Conservation (phyloP, 2,329 filamentous ascomycete species). For the Ceratocystis colombiana region DNA sequence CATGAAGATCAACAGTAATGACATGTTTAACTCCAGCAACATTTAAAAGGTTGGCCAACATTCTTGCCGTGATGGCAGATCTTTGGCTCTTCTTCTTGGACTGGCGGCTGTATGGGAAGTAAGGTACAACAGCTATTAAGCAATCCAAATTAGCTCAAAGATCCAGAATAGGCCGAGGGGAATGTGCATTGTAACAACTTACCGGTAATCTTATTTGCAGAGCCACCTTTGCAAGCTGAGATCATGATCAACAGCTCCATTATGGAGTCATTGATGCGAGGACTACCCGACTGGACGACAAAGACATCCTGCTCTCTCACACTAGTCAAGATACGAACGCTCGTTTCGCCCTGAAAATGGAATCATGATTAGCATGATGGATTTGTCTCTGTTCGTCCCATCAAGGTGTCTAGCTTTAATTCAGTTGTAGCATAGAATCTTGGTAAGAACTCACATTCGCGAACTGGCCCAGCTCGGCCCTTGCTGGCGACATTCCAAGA, state of each 20-base stretch:
- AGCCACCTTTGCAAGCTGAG: slow-evolving; percentile 94
- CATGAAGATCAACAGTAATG: slow-evolving; percentile 92
- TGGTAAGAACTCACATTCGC: slow-evolving; percentile 47
- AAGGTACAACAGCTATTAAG: slow-evolving; percentile 65
- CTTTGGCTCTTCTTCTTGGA: slow-evolving; percentile 98
- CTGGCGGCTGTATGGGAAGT: slow-evolving; percentile 98
- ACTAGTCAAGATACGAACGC: slow-evolving; percentile 57
- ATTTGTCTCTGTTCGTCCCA: slow-evolving; percentile 6
- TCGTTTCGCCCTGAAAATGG: slow-evolving; percentile 52
- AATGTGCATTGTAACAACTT: slow-evolving; percentile 32
- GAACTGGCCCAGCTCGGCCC: slow-evolving; percentile 58
- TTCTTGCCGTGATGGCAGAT: slow-evolving; percentile 89
- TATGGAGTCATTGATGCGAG: slow-evolving; percentile 94
- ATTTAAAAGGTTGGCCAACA: slow-evolving; percentile 89
- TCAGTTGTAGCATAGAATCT: slow-evolving; percentile 2
- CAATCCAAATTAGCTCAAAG: slow-evolving; percentile 21
- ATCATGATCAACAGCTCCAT: slow-evolving; percentile 99
- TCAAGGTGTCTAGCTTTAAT: slow-evolving; percentile 10
- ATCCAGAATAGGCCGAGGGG: not conserved
- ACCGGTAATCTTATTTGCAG: slow-evolving; percentile 94
- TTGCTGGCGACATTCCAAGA: slow-evolving; percentile 54
- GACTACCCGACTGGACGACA: slow-evolving; percentile 92
- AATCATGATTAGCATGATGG: slow-evolving; percentile 28
- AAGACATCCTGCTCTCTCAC: slow-evolving; percentile 98
- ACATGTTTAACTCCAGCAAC: slow-evolving; percentile 95